phyloP scores from a whole-genome alignment of 2,329 filamentous ascomycete genomes.

The Trichoderma aggressivum region DNA sequence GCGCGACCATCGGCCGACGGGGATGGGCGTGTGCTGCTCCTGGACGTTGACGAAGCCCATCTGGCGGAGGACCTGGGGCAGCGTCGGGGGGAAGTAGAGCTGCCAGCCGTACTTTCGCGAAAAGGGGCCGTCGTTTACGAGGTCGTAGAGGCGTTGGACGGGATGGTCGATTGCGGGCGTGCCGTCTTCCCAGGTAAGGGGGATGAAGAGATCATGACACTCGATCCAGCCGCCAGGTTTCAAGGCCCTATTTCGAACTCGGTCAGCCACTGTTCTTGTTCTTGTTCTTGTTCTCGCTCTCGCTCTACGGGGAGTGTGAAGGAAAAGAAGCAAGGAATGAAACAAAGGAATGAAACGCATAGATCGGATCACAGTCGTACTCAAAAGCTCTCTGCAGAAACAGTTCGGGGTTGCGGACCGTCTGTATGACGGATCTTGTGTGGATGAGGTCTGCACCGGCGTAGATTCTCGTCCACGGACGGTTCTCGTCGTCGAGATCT shows the following conservation, averaged over 20 bases:
- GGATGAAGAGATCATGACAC: slow-evolving; percentile 35
- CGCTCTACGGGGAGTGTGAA: background rate
- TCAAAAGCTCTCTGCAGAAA: slow-evolving; percentile 48
- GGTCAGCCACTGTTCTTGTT: slow-evolving; percentile 15
- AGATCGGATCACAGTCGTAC: slow-evolving; percentile 24
- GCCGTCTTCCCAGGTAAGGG: slow-evolving; percentile 34
- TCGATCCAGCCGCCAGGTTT: slow-evolving; percentile 41
- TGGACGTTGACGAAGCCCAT: slow-evolving; percentile 36
- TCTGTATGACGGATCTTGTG: slow-evolving; percentile 48
- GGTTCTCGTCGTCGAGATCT: slow-evolving; percentile 36
- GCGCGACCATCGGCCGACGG: slow-evolving; percentile 39
- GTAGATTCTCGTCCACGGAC: slow-evolving; percentile 36
- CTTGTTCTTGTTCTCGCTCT: background rate
- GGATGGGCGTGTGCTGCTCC: slow-evolving; percentile 30
- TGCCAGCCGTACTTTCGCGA: slow-evolving; percentile 36
- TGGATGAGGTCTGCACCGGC: slow-evolving; percentile 51
- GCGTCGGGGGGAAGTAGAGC: slow-evolving; percentile 28
- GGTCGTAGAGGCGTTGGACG: slow-evolving; percentile 33
- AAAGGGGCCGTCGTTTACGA: slow-evolving; percentile 33
- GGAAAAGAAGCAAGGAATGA: background rate
- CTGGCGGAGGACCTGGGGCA: slow-evolving; percentile 30
- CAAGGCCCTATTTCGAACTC: slow-evolving; percentile 28
- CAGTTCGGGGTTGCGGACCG: slow-evolving; percentile 48
- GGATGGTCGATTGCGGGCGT: slow-evolving; percentile 30
- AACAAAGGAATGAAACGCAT: background rate